Base-by-base conservation (phyloP, 2,329 filamentous ascomycete genomes). In the Orbilia ellipsospora region DNA sequence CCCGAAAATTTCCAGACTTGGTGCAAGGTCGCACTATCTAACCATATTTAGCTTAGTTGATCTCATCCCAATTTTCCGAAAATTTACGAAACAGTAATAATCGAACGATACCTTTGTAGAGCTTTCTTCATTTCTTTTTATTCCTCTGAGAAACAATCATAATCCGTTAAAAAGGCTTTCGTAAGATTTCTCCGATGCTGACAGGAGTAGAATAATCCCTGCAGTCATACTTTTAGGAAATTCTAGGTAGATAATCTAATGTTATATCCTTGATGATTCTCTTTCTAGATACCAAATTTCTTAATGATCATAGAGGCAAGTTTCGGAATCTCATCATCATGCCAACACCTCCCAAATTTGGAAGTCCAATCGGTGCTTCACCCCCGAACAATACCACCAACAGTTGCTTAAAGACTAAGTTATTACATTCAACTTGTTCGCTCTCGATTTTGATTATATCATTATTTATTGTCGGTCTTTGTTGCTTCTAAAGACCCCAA, bases 341-440 rank as follows among this genome's bases (percentile, higher is more conserved):
- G 28, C 26, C 62, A 67, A 62, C 18, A 74, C 69, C 62, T 74
- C 69, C 62, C 57, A 15, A 16, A 54, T 63, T 42, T 26, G 62
- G 69, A 48, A 66, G 48, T 42, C 52, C n/a, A 44, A 20, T 31
- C 54, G 44, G 31, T 26, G 52, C 36, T 45, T 50, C 23, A 7
- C 62, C 16, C 50, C 36, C 57, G 40, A 42, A 40, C 42, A 66
- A 66, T 66, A 44, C 31, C 13, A 45, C 40, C 6, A 48, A 44
- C 40, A 44, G 23, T 36, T 36, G 8, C 31, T 36, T 36, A 36
- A 36, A 6, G 5, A 36, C 31, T 36, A 1, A 36, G 8, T 36
- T 7, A 10, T 36, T 23, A 23, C 4, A 23, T 23, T 23, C 23
- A 23, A 23, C 23, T 23, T 23, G 23, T 23, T 23, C 23, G 23